Conservation (phyloP, 2,329 filamentous ascomycete genomes). For the Alternaria metachromatica region DNA sequence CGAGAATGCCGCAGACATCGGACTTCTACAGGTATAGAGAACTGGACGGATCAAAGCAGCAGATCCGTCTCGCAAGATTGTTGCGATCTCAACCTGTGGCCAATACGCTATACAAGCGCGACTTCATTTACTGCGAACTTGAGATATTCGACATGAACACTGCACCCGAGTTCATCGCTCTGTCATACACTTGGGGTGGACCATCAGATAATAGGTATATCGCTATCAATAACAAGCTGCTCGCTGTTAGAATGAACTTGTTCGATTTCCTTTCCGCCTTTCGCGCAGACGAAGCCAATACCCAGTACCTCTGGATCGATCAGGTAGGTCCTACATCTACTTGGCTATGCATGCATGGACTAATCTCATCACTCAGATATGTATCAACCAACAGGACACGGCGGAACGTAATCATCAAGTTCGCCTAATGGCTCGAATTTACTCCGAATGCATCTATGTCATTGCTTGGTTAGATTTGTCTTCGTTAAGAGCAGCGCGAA, state of each 20-base stretch:
- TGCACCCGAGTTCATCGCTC: not conserved
- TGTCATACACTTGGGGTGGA: constrained; percentile 7
- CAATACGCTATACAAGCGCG: not conserved
- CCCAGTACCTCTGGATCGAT: constrained; percentile 6
- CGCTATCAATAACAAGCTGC: not conserved
- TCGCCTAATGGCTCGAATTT: constrained; percentile 6
- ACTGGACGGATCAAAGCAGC: not conserved
- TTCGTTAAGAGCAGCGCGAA: not conserved
- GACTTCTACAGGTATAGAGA: not conserved
- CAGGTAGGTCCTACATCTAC: not conserved
- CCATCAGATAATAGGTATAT: not conserved
- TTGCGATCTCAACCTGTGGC: not conserved
- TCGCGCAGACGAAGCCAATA: not conserved
- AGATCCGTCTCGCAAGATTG: not conserved
- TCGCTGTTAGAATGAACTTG: not conserved
- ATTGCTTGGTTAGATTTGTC: constrained; percentile 4
- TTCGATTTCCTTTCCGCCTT: constrained; percentile 7
- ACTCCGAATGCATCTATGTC: constrained; percentile 1
- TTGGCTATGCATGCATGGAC: not conserved
- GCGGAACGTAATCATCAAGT: constrained; percentile 11
- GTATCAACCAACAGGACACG: constrained; percentile 6
- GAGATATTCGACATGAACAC: not conserved
- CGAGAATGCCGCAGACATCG: not conserved
- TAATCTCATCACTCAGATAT: constrained; percentile 4
- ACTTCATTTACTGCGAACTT: not conserved